Base-by-base conservation (phyloP, 495 filamentous ascomycete species). In the Aspergillus heteromorphus region DNA sequence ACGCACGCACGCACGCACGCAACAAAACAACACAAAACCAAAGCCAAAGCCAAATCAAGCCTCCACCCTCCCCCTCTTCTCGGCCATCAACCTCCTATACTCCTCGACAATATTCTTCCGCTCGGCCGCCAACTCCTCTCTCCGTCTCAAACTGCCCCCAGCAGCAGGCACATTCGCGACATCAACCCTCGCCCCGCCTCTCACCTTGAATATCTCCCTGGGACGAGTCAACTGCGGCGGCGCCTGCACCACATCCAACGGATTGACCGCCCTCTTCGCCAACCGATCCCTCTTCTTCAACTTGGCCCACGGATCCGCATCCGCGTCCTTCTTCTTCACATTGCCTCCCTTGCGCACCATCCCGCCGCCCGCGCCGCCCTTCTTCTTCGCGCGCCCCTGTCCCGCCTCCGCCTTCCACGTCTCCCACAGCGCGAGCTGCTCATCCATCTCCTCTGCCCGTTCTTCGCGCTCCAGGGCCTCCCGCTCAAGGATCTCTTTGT, bases 291-390 rank as follows among this genome's bases (percentile, higher is more conserved):
- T 77, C 36, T 72, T 75, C 57, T 71, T 74, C 59, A 97, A 68
- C 55, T 79, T 82, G 48, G 79, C 84, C 92, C 92, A 98, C 9
- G 90, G 89, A 74, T 97, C 92, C 17, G 82, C 80, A 19, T 85
- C 78, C 29, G 79, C 70, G 11, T 61, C 64, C 45, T 76, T 73
- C 56, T 70, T 79, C 40, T 65, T 67, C 58, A 68, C 70, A 58
- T 70, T 53, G 57, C 63, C 41, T 64, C 27, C 58, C 2, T n/a
- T n/a, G n/a, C n/a, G n/a, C n/a, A n/a, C n/a, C n/a, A n/a, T n/a
- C n/a, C n/a, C n/a, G n/a, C n/a, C n/a, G n/a, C n/a, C n/a, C n/a
- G n/a, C n/a, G n/a, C n/a, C n/a, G n/a, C 72, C 73, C 68, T 78
- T 83, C 77, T 81, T 86, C 61, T 81, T 83, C 18, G 61, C 75